Conservation (phyloP, 805 yeast genomes). For the Ogataea angusta region DNA sequence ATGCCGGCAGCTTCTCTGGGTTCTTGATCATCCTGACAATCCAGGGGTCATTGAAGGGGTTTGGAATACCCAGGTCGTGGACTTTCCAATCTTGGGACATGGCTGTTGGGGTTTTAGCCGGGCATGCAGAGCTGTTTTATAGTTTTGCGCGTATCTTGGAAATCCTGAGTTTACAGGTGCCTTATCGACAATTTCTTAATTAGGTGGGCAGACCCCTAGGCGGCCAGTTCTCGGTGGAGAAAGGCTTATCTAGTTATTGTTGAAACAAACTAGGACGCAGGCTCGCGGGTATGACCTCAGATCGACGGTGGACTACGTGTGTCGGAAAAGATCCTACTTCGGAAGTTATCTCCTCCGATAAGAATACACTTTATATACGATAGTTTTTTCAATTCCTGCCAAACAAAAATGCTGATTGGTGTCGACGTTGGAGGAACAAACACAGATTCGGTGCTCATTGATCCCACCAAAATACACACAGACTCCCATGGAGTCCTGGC, state of each 20-base stretch:
- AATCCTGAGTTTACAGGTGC: slow-evolving; percentile 3
- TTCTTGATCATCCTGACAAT: slow-evolving; percentile 14
- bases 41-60: slow-evolving; percentile 20
- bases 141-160: neutral
- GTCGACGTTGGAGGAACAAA: slow-evolving; percentile 54
- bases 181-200: neutral
- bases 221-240: neutral
- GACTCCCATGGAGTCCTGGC: slow-evolving; percentile 35
- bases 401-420: slow-evolving; percentile 33
- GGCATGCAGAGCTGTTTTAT: neutral
- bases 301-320: too few relatives aligned
- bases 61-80: slow-evolving; percentile 14
- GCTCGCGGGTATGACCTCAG: too few relatives aligned
- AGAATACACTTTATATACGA: neutral
- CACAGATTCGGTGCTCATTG: slow-evolving; percentile 45
- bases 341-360: neutral
- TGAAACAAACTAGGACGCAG: too few relatives aligned
- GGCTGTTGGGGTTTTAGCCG: neutral
- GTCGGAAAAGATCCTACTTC: neutral
- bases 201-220: neutral
- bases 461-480: slow-evolving; percentile 31
- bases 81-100: slow-evolving; percentile 10
- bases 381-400: too few relatives aligned
- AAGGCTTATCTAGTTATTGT: too few relatives aligned
- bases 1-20: slow-evolving; percentile 13